Evolutionary conservation across 768 basidiomycete genomes (phyloP).

Genomic region (Tulasnella sp.): DNA sequence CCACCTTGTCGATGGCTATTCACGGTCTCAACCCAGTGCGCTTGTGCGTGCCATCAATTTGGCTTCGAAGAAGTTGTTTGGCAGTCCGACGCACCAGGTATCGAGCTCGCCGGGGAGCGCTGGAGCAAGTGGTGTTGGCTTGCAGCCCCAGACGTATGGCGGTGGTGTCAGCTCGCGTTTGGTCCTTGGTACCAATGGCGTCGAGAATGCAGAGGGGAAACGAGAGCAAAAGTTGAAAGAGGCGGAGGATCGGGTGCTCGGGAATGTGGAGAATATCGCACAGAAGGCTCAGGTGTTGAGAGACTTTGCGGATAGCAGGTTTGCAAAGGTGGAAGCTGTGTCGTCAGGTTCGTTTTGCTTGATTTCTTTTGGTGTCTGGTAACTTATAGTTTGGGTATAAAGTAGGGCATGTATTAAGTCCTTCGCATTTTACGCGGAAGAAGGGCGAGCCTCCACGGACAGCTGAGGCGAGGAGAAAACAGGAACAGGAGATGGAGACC

Average conservation of each 20-base stretch:
- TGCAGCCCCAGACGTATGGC: constrained; percentile 39
- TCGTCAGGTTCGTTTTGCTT: constrained; percentile 56
- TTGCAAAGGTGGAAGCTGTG: constrained; percentile 72
- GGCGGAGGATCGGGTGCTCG: constrained; percentile 74
- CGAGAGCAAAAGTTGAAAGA: constrained; percentile 6
- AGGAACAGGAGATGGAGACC: constrained; percentile 67
- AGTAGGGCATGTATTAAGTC: constrained; percentile 69
- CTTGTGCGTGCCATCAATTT: constrained; percentile 67
- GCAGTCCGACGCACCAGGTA: constrained; percentile 32
- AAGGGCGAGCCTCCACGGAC: constrained; percentile 62
- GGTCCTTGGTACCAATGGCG: constrained; percentile 20
- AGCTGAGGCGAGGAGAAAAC: constrained; percentile 54
- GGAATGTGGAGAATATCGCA: constrained; percentile 71
- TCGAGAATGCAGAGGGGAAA: neutral
- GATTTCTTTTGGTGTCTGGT: neutral
- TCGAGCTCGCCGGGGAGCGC: constrained; percentile 36
- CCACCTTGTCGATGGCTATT: neutral
- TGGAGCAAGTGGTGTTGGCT: neutral
- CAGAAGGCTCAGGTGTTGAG: constrained; percentile 93
- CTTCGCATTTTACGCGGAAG: constrained; percentile 55
- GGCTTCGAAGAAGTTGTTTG: constrained; percentile 73
- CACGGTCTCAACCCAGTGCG: constrained; percentile 27
- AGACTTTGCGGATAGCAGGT: constrained; percentile 91
- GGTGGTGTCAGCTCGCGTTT: no score
- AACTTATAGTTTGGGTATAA: neutral